Base-by-base conservation (phyloP, 345 rosid species). In the Cardiospermum halicacabum region DNA sequence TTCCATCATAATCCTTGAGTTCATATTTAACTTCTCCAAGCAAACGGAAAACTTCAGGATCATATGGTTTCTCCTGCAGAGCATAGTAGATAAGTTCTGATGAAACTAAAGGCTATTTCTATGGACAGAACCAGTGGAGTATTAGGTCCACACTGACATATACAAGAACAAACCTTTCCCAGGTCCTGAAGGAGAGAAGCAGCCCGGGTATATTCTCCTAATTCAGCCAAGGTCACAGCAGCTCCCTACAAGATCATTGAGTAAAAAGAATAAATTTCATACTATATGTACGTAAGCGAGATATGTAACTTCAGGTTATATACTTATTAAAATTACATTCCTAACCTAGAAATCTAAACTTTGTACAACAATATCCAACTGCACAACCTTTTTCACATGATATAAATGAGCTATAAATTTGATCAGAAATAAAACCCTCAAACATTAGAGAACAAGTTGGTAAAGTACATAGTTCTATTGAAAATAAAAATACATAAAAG, bases 1-100 rank as follows among this genome's bases (percentile, higher is more conserved):
- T 93, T 58, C 98, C 94, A 37, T 85, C 94, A 76, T 83, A 93
- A 80, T 90, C 96, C 77, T 80, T 77, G 47, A 93, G 96, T 74
- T 85, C 88, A 74, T 75, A 90, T 76, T 90, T 93, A 58, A 88
- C 89, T 76, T 93, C 97, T 64, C 96, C 98, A 66, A 90, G 90
- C 89, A 93, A 85, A 70, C 88, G 85, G 42, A 82, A 85, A 57
- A 87, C 94, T 48, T 88, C 92, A 65, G 94, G 91, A 74, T 88
- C 96, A 28, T 65, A 77, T 60, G 89, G 84, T 73, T 87, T 90
- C 68, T 74, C 94, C 98, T 93, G 76, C 61, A 71, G 69, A 76
- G 56, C 53, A 75, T 74, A 50, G 65, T 69, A 47, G 37, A 60
- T 22, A 36, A 75, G 48, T 47, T 60, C 49, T 53, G 25, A 18